Base-by-base conservation (phyloP, 345 rosid species). In the Eucalyptus viminalis region DNA sequence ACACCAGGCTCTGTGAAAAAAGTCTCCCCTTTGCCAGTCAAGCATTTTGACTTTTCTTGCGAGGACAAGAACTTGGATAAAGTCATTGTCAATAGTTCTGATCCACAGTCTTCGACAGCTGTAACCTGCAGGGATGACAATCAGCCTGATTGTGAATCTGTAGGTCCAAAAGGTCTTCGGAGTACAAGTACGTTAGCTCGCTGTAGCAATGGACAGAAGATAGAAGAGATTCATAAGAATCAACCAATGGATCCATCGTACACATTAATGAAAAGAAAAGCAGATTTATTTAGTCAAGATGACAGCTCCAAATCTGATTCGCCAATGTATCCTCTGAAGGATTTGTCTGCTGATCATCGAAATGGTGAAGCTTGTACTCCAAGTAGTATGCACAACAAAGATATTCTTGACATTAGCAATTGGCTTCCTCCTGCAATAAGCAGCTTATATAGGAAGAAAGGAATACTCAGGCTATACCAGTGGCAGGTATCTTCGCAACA, bases 391-490 rank as follows among this genome's bases (percentile, higher is more conserved):
- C 90, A 89, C 44, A 89, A 53, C 83, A 93, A 92, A 91, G 97
- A 94, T 87, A 89, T 86, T 87, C 90, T 95, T 86, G 93, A 92
- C 86, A 93, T 97, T 54, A 92, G 91, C 93, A 92, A 91, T 86
- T 97, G 99, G 99, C 99, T 97, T 94, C 99, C 99, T 90, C 87
- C 91, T 87, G 97, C 95, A 89, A 93, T 97, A 90, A 96, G 98
- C 94, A 91, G 88, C 90, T 91, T 93, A 88, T 97, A 97, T 93
- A 94, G 92, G 90, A 97, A 92, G 93, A 97, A 88, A 94, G 99
- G 99, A 92, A 96, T 97, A 87, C 94, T 94, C 83, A 94, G 95
- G 93, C 93, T 97, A 51, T 96, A 97, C 92, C 94, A 95, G 80
- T 97, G 99, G 99, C 99, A 97, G 99, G 99, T 97, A 94, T 56